A percentile compares a stretch with the other conserved stretches of the same genome.
Conservation (phyloP, 1,284 basidiomycete species). For the Ustilago hordei region DNA sequence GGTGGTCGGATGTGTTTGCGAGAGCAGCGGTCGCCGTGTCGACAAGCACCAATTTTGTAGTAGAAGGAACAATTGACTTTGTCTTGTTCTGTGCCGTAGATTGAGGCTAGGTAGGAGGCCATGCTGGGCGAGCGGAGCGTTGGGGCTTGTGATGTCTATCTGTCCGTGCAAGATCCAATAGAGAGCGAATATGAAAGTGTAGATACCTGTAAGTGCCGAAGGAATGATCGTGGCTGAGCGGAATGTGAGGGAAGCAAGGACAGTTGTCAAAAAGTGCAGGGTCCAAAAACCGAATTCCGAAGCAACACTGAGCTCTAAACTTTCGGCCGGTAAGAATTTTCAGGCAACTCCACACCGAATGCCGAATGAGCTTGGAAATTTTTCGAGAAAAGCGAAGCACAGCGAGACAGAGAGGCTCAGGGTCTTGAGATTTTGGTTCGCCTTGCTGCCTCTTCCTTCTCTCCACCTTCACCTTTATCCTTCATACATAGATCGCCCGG, state of each 20-base stretch:
- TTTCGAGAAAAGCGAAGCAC: slow-evolving; percentile 10
- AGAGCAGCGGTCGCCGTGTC: slow-evolving; percentile 94
- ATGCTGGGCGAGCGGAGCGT: slow-evolving; percentile 12
- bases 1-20: slow-evolving; percentile 97
- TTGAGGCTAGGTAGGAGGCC: slow-evolving; percentile 58
- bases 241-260: slow-evolving; percentile 9
- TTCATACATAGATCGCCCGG: not conserved
- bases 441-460: not conserved
- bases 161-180: not conserved
- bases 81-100: slow-evolving; percentile 78
- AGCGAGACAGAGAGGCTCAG: not conserved
- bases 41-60: slow-evolving; percentile 95
- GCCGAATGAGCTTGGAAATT: slow-evolving; percentile 17
- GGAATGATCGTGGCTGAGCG: slow-evolving; percentile 26
- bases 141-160: not conserved
- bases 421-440: not conserved
- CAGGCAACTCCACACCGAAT: slow-evolving; percentile 22
- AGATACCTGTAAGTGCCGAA: not conserved
- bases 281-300: slow-evolving; percentile 25
- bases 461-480: not conserved
- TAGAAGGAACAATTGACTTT: slow-evolving; percentile 95
- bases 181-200: not conserved
- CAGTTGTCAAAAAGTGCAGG: slow-evolving; percentile 37
- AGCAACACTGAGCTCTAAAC: not conserved
- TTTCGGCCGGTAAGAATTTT: slow-evolving; percentile 37